Evolutionary conservation across 176 grass and related monocot species (phyloP).

Genomic region (Chloris gayana): DNA sequence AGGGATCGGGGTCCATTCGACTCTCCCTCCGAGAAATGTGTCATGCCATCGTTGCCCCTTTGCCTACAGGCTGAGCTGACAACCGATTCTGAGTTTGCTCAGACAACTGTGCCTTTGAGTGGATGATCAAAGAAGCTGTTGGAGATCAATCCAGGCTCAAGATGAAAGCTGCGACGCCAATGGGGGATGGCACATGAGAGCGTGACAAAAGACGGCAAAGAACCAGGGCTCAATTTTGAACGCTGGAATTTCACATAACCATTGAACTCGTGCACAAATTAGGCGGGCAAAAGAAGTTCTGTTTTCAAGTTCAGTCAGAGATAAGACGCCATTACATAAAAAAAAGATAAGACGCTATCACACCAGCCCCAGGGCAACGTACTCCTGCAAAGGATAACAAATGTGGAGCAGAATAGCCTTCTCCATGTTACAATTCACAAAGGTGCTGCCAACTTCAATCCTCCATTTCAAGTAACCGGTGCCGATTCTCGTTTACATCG

Average conservation of each 20-base stretch:
- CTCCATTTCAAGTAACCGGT: slow-evolving; percentile 44
- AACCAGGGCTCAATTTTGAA: no score
- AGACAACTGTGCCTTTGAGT: not conserved
- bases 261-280: no score
- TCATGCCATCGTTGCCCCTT: no score
- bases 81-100: no score
- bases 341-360: no score
- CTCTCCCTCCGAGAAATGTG: no score
- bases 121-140: not conserved
- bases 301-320: not conserved
- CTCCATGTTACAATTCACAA: not conserved
- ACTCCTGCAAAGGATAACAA: not conserved
- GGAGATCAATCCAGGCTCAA: not conserved
- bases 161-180: not conserved
- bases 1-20: no score
- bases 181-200: no score
- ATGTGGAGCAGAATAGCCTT: not conserved
- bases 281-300: not conserved
- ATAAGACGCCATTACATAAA: not conserved
- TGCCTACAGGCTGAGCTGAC: no score
- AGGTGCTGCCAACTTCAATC: slow-evolving; percentile 33
- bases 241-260: not conserved
- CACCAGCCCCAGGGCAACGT: not conserved
- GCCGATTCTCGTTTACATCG: slow-evolving; percentile 27
- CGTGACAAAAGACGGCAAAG: not conserved